A percentile compares a stretch with the other conserved stretches of the same genome.
phyloP scores from a whole-genome alignment of 768 basidiomycete genomes.

The Coprinopsis strossmayeri region DNA sequence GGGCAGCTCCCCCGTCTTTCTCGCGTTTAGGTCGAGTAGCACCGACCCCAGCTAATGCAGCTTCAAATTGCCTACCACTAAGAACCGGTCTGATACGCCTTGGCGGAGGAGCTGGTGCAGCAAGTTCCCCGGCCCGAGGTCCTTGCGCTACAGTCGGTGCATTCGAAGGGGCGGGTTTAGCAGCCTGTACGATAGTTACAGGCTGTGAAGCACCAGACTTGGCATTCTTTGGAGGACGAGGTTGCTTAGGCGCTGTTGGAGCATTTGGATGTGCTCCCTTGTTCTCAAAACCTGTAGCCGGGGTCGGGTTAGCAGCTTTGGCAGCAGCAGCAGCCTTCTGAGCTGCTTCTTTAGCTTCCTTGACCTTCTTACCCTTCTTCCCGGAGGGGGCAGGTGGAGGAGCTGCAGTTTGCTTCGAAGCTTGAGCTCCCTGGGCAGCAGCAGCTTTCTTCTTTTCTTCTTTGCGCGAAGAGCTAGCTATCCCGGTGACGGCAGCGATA shows the following conservation, averaged over 20 bases:
- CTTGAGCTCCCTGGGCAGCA: constrained; percentile 4
- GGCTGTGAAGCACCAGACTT: constrained; percentile 1
- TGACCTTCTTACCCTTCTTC: constrained; percentile 17
- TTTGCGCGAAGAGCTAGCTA: constrained; percentile 22
- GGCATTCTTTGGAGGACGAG: constrained; percentile 10
- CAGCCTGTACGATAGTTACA: constrained; percentile 11
- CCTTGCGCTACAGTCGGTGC: constrained; percentile 9
- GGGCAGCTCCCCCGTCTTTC: constrained; percentile 11
- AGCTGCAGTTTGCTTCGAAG: constrained; percentile 14
- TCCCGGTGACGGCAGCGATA: constrained; percentile 13
- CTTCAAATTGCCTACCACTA: constrained; percentile 60
- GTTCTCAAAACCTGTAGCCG: constrained; percentile 9
- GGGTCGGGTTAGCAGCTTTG: constrained; percentile 1
- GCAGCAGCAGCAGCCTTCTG: constrained; percentile 5
- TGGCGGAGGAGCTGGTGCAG: constrained; percentile 13
- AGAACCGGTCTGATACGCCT: constrained; percentile 53
- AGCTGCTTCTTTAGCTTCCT: constrained; percentile 21
- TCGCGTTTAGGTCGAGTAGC: constrained; percentile 27
- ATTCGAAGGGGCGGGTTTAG: constrained; percentile 12
- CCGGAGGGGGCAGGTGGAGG: constrained; percentile 12
- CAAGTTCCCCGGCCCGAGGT: constrained; percentile 11
- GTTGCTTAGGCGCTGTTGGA: constrained; percentile 4
- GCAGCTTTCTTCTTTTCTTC: constrained; percentile 28
- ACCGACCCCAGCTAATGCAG: constrained; percentile 60
- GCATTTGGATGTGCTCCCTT: constrained; percentile 9